Conservation (phyloP, 2,329 filamentous ascomycete species). For the Scedosporium minutisporum region DNA sequence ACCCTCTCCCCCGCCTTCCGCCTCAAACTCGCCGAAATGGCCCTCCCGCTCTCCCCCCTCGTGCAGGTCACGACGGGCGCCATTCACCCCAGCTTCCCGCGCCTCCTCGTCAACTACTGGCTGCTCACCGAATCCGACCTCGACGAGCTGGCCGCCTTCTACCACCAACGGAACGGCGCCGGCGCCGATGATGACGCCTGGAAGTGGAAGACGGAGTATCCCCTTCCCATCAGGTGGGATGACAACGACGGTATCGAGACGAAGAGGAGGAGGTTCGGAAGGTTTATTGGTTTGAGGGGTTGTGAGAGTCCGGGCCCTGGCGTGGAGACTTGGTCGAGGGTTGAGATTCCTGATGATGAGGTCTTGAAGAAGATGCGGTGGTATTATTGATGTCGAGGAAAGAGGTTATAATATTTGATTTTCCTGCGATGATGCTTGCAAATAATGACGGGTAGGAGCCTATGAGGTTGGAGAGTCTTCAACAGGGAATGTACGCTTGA, state of each 20-base stretch:
- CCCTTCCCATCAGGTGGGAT: constrained; percentile 57
- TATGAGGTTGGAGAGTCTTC: background rate
- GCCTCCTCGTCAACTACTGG: constrained; percentile 61
- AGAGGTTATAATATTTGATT: background rate
- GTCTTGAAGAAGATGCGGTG: background rate
- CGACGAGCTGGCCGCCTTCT: constrained; percentile 60
- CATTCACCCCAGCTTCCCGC: constrained; percentile 57
- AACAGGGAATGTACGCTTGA: background rate
- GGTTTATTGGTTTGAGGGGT: constrained; percentile 61
- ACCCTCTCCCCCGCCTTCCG: constrained; percentile 41
- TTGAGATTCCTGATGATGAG: background rate
- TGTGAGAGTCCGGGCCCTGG: constrained; percentile 1
- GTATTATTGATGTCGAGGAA: background rate
- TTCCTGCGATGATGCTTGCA: background rate
- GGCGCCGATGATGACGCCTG: constrained; percentile 8
- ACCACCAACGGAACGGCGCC: constrained; percentile 56
- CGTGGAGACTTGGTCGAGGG: background rate
- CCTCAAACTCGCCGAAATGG: constrained; percentile 56
- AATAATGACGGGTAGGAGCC: background rate
- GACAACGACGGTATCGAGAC: constrained; percentile 46
- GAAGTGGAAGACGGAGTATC: constrained; percentile 48
- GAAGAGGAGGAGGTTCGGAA: constrained; percentile 62
- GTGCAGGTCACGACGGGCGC: constrained; percentile 51
- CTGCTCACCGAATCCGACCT: constrained; percentile 63
- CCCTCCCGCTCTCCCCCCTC: constrained; percentile 55